Evolutionary conservation across 768 basidiomycete species (phyloP), one percentile per base, ranked within the genome.

Genomic region (Serendipita sp.): DNA sequence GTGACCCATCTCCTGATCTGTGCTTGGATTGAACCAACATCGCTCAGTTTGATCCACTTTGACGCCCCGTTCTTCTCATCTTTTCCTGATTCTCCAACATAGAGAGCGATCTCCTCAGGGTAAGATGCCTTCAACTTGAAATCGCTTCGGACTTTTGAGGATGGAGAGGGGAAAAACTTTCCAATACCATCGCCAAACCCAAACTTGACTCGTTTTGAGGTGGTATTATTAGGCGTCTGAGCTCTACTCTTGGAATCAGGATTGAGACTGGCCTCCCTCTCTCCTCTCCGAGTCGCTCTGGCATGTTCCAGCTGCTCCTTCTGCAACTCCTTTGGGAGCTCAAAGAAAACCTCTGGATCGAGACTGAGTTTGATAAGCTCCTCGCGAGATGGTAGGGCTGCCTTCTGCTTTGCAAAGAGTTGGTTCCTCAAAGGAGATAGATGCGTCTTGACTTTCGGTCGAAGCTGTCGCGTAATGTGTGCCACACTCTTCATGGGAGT

Each of bases 1-100:
- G 79, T 75, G 5, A 97, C 82, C 93, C 93, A 97, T 38, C 75
- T 70, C 66, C 84, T 83, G 42, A 97, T 77, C 22, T 86, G 77
- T 3, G 72, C 72, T 71, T 90, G 83, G 14, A 97, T 79, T 65
- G 92, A 90, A 26, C 79, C 79, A 22, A 82, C 79, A 68, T 86
- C 82, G 13, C 78, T 79, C 60, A 85, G 83, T 38, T 38, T 38
- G 72, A 42, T 82, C 64, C 68, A 82, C 84, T 71, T 82, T 79
- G 26, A 78, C 77, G 64, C 77, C 79, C 58, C 65, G 56, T 60
- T 76, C 75, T 53, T 79, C 78, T 31, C 81, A 80, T 64, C 80
- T 81, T 62, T 83, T 79, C 51, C 38, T 14, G 38, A 7, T 5
- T 20, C 26, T 28, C 26, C 26, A 28, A 48, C 45, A 20, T 20